phyloP scores from a whole-genome alignment of 495 filamentous ascomycete species.

The Alectoria sarmentosa region DNA sequence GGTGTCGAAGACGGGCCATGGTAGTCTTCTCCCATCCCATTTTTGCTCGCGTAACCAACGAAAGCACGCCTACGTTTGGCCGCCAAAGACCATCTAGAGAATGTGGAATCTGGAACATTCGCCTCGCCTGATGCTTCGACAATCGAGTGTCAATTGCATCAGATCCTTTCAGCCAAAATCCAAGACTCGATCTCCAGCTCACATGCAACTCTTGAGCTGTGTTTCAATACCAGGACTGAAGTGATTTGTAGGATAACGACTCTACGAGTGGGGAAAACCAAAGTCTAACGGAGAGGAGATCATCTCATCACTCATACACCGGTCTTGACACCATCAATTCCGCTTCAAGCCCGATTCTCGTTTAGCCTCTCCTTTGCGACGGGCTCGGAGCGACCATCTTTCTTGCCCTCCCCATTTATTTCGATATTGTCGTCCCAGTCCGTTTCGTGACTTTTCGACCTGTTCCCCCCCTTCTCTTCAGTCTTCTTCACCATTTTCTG shows the following conservation, averaged over 20 bases:
- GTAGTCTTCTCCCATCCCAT: neutral
- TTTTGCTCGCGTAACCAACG: neutral
- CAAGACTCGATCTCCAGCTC: neutral
- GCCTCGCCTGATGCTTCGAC: neutral
- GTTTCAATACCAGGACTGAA: neutral
- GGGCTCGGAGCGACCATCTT: neutral
- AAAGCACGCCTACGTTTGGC: neutral
- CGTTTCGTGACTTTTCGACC: neutral
- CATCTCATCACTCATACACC: neutral
- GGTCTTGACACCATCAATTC: neutral
- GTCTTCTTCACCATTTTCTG: neutral
- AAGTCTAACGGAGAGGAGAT: neutral
- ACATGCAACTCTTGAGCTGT: neutral
- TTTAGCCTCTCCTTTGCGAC: neutral
- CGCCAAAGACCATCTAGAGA: neutral
- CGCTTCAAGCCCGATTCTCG: neutral
- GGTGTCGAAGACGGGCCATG: too few species aligned
- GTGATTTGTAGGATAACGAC: neutral
- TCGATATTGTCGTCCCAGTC: neutral
- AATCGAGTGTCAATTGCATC: neutral
- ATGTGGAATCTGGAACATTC: neutral
- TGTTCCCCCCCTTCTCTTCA: neutral
- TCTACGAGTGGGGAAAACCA: neutral
- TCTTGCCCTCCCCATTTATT: neutral
- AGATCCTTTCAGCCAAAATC: neutral